phyloP scores from a whole-genome alignment of 179 eudicot genomes.

The Silene coronaria region DNA sequence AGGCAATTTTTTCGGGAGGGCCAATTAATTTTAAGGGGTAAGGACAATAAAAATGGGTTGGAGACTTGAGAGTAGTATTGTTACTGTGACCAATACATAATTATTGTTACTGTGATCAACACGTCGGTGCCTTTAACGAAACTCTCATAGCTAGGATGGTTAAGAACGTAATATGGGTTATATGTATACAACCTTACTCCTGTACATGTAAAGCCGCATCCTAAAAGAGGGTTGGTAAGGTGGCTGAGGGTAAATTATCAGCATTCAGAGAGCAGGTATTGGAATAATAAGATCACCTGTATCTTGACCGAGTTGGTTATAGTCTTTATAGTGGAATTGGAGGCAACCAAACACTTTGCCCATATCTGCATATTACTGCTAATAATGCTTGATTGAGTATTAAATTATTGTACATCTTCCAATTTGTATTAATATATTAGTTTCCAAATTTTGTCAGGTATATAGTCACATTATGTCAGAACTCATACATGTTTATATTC shows the following conservation, averaged over 20 bases:
- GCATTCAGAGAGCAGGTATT: conserved; percentile 3
- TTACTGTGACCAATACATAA: no score
- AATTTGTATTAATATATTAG: conserved; percentile 15
- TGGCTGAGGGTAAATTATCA: no score
- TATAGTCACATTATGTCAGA: conserved; percentile 15
- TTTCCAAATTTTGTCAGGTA: conserved; percentile 13
- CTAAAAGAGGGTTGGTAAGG: not conserved
- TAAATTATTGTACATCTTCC: conserved; percentile 21
- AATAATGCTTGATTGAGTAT: conserved; percentile 11
- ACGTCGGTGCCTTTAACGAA: no score
- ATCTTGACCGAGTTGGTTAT: conserved; percentile 20
- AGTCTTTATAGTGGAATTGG: conserved; percentile 13
- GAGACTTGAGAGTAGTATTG: no score
- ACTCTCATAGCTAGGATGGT: not conserved
- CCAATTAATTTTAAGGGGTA: no score
- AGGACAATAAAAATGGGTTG: no score
- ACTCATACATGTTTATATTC: conserved; percentile 21
- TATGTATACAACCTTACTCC: not conserved
- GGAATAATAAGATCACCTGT: not conserved
- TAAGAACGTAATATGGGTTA: not conserved
- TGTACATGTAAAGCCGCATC: not conserved
- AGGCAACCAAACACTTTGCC: conserved; percentile 27
- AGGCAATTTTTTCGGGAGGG: no score
- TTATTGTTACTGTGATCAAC: no score
- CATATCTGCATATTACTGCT: conserved; percentile 20